Percentiles rank a stretch among this genome's conserved stretches.
phyloP scores from a whole-genome alignment of 2,329 filamentous ascomycete species.

The Penicillium sp. region DNA sequence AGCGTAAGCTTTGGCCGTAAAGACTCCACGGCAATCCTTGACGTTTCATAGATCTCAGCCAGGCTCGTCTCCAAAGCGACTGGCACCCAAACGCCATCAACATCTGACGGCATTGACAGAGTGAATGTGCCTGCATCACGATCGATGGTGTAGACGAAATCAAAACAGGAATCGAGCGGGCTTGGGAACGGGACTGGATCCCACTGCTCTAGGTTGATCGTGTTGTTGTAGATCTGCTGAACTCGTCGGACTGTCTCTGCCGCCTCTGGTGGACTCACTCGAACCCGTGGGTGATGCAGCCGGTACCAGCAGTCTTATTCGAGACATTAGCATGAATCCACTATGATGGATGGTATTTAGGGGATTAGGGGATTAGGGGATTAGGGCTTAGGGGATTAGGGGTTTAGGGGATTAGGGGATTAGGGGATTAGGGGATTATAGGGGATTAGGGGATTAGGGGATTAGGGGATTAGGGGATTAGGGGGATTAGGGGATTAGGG shows the following conservation, averaged over 20 bases:
- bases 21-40: neutral
- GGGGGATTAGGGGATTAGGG: too few species aligned
- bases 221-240: neutral
- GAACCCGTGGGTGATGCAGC: neutral
- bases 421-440: too few species aligned
- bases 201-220: conserved; percentile 15
- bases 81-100: conserved; percentile 3
- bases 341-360: too few species aligned
- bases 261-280: neutral
- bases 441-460: too few species aligned
- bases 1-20: neutral
- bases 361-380: too few species aligned
- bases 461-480: too few species aligned
- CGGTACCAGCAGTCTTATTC: neutral
- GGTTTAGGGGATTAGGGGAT: too few species aligned
- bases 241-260: neutral
- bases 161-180: conserved; percentile 17
- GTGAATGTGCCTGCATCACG: conserved; percentile 15
- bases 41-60: conserved; percentile 1
- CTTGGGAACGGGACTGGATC: conserved; percentile 19
- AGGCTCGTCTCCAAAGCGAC: conserved; percentile 3
- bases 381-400: too few species aligned
- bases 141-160: conserved; percentile 26
- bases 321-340: neutral
- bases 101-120: conserved; percentile 10